Conservation (phyloP, 1,284 basidiomycete species). For the Porogramme epimiltina region DNA sequence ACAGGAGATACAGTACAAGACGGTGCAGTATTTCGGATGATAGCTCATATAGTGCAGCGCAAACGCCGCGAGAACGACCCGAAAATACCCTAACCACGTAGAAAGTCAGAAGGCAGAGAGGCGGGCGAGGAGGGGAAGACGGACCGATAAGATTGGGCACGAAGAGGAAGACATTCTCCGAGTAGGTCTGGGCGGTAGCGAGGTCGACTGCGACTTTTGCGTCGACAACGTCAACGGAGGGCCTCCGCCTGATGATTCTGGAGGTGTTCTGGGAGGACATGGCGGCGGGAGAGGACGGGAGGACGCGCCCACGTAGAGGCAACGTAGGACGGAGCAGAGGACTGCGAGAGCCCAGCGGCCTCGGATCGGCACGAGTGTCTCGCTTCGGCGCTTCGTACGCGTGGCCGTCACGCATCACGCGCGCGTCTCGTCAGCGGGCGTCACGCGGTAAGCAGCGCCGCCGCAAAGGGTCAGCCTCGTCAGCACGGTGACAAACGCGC, state of each 20-base stretch:
- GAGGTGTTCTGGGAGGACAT: conserved; percentile 28
- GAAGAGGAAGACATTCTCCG: conserved; percentile 95
- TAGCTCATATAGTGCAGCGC: conserved; percentile 94
- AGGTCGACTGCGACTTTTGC: conserved; percentile 81
- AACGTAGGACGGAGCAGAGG: not conserved
- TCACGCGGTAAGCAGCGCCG: too few species aligned
- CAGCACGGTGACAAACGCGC: too few species aligned
- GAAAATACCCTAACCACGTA: conserved; percentile 69
- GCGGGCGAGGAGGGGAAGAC: conserved; percentile 26
- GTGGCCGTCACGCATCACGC: not conserved
- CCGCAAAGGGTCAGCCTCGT: too few species aligned
- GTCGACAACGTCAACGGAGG: conserved; percentile 65
- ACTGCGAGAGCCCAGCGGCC: conserved; percentile 5
- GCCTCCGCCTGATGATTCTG: conserved; percentile 26
- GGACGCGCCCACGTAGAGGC: conserved; percentile 20
- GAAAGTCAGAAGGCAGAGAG: conserved; percentile 3
- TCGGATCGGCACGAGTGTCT: conserved; percentile 12
- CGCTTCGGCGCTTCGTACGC: conserved; percentile 8
- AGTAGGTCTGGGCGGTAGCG: conserved; percentile 80
- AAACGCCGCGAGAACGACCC: conserved; percentile 88
- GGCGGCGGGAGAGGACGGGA: conserved; percentile 12
- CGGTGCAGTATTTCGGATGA: conserved; percentile 91
- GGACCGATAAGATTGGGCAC: conserved; percentile 94
- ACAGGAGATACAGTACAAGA: conserved; percentile 91
- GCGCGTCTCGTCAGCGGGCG: not conserved